These are phyloP conservation scores for Aspergillus brasiliensis DNA, from an alignment of 2,329 filamentous ascomycete species.

Conservation along the genomic window DNA sequence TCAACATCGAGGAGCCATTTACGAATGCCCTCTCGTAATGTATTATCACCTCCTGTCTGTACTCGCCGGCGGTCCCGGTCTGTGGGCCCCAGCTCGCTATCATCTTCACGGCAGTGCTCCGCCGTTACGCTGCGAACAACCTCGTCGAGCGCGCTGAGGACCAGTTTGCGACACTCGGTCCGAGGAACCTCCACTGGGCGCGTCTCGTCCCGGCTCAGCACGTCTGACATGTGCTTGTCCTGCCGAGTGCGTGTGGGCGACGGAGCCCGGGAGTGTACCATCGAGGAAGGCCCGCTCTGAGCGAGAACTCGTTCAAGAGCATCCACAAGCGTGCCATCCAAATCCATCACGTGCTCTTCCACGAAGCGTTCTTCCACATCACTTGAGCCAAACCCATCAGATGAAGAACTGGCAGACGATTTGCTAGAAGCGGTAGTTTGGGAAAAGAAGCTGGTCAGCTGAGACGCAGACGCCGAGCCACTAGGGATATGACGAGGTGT, in stretches of 20 bases:
- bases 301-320: constrained; percentile 59
- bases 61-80: constrained; percentile 39
- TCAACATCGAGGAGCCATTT: constrained; percentile 58
- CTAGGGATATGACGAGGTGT: constrained; percentile 31
- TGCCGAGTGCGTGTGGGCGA: constrained; percentile 43
- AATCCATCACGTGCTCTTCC: constrained; percentile 59
- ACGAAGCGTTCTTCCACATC: constrained; percentile 54
- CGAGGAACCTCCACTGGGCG: constrained; percentile 50
- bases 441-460: constrained; percentile 31
- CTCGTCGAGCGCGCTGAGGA: constrained; percentile 59
- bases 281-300: constrained; percentile 45
- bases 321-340: constrained; percentile 60
- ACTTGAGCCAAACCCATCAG: constrained; percentile 25
- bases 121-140: constrained; percentile 58
- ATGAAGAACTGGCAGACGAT: constrained; percentile 18
- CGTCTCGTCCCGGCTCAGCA: constrained; percentile 29
- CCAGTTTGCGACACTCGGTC: constrained; percentile 56
- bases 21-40: constrained; percentile 58
- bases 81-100: constrained; percentile 31
- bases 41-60: constrained; percentile 48
- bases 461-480: constrained; percentile 26
- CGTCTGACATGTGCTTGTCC: constrained; percentile 26
- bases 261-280: constrained; percentile 43
- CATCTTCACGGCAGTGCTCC: constrained; percentile 47
- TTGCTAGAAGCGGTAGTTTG: constrained; percentile 27